Base-by-base conservation (phyloP, 257 asterid species). In the Nicotiana attenuata region DNA sequence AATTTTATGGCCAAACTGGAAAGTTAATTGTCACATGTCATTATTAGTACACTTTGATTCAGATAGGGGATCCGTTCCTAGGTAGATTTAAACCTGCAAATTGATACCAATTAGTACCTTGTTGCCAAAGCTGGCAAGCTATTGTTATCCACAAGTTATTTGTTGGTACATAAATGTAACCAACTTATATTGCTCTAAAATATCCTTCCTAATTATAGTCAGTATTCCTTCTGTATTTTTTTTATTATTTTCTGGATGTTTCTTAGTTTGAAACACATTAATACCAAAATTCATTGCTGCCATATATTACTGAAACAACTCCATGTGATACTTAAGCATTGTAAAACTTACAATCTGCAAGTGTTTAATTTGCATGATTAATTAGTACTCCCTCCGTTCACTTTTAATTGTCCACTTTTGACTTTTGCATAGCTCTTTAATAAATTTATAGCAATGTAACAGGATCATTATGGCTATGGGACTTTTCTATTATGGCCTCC, bases 381-480 rank as follows among this genome's bases (percentile, higher is more conserved):
- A 50, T 17, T 33, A 22, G 8, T 24, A 26, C n/a, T n/a, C n/a
- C n/a, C n/a, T n/a, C n/a, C n/a, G n/a, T n/a, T n/a, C n/a, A n/a
- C n/a, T n/a, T n/a, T n/a, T n/a, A n/a, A n/a, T n/a, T n/a, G n/a
- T n/a, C n/a, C n/a, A n/a, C n/a, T n/a, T n/a, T n/a, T n/a, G n/a
- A n/a, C n/a, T 53, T 47, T 38, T 38, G 6, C 19, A 29, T 28
- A 19, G 29, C 4, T 10, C 10, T 2, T 10, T 19, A 35, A 33
- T 19, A 67, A 0, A 19, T 35, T 67, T 67, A 5, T 33, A 17
- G 4, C 2, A 22, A 41, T 47, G 61, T 26, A 83, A 82, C 88
- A 93, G 97, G 87, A 86, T 90, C 73, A 28, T 86, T 14, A 85
- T 89, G 92, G 95, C 92, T 0, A 82, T 90, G 91, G 92, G 92